Evolutionary conservation across 306 rosid genomes (phyloP), one percentile per base, ranked within the genome.

Genomic region (Vigna nakashimae): DNA sequence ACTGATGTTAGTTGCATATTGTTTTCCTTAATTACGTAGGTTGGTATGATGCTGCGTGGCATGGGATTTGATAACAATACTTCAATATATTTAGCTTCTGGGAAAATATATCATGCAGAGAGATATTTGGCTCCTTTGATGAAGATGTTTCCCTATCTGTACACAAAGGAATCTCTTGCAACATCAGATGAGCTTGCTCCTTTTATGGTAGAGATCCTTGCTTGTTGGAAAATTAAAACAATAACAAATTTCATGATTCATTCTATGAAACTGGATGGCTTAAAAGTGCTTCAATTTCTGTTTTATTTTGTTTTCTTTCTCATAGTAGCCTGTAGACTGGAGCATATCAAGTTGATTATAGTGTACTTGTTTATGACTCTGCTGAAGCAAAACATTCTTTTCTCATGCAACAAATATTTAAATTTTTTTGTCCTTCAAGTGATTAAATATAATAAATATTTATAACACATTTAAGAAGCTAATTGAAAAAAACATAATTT

Each of bases 1-100:
- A 76, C 80, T 75, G 32, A 66, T 76, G 28, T 67, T 80, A 77
- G 65, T 66, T 84, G 81, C 50, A n/a, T 68, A 57, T 74, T 70
- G 65, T 80, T 78, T 82, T 82, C 71, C 55, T 80, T 67, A 74
- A 86, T 71, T 57, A 52, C 58, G 77, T 85, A 96, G 99, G 99
- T 92, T 56, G 99, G 98, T 38, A 83, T 92, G 94, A 87, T 96
- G 91, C 88, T 96, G 40, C 93, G 94, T 11, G 99, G 96, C 80
- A 90, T 96, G 97, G 99, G 98, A 55, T 91, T 96, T 75, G 86
- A 86, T 79, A 92, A 92, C 83, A 84, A 76, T 74, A 96, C 97
- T 5, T 85, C 94, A 71, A 86, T 96, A 76, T 96, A 87, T 85
- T 86, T 96, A 85, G 99, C 98, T 67, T 88, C 99, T 8, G 99